Base-by-base conservation (phyloP, 202 grass and related monocot species). In the Elaeis oleifera region DNA sequence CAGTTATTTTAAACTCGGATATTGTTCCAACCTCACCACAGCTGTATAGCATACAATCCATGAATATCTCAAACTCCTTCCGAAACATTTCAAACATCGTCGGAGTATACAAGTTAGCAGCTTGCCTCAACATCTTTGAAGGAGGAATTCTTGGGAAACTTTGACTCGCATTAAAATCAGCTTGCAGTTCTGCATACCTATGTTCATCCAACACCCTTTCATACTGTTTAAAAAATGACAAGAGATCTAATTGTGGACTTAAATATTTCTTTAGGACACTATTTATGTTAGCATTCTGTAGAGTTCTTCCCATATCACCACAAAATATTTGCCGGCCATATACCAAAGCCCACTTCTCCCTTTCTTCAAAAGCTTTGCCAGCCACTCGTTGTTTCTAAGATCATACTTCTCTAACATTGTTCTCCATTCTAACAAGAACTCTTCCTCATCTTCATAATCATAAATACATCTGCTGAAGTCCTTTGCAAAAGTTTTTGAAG, bases 41-140 rank as follows among this genome's bases (percentile, higher is more conserved):
- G 70, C 62, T 74, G 63, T 84, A 92, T 58, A 92, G 63, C 53
- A 92, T 67, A 58, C 77, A 92, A 65, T 92, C 88, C 88, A 92
- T 92, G 71, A 92, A 92, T 50, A 88, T 69, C 75, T 92, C 88
- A 76, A 92, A 92, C 64, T 92, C 88, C 77, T 88, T 92, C 32
- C 84, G 75, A 21, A 92, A 92, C 58, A 92, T 83, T 59, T 92
- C 88, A 81, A 92, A 92, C 70, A 92, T 80, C 49, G 87, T 77
- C 3, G 88, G 88, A 4, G 88, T 92, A 70, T 92, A 92, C 51
- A 81, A 87, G 84, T 92, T 84, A 14, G 88, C 84, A 67, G 84
- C 70, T 62, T 88, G 88, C 67, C 87, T 92, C 64, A 92, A 74
- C 76, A 92, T 82, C 77, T 88, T 92, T 53, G 88, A 80, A 17